These are phyloP conservation scores for Amphirosellinia nigrospora DNA, from an alignment of 495 filamentous ascomycete species.

Conservation along the genomic window DNA sequence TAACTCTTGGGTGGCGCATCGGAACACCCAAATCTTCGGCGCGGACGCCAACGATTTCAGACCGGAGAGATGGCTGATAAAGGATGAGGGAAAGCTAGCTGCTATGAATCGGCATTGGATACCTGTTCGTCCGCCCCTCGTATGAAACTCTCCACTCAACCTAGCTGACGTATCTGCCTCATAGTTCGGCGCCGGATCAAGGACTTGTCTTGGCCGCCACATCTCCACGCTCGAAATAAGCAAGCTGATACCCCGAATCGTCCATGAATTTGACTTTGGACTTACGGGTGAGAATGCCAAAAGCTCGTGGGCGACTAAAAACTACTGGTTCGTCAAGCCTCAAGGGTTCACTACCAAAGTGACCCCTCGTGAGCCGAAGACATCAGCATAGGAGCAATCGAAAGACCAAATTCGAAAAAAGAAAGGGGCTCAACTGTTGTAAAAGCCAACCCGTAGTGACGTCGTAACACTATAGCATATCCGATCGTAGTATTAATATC, in stretches of 20 bases:
- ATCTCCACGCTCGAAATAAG: constrained; percentile 68
- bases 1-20: constrained; percentile 62
- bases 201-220: constrained; percentile 72
- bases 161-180: neutral
- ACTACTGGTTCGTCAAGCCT: constrained; percentile 64
- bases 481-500: neutral
- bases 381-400: neutral
- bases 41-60: constrained; percentile 47
- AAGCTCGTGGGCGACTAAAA: constrained; percentile 24
- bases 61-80: constrained; percentile 56
- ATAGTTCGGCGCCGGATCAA: constrained; percentile 64
- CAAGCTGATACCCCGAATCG: constrained; percentile 68
- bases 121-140: constrained; percentile 28
- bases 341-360: constrained; percentile 27
- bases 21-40: constrained; percentile 55
- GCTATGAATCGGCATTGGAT: constrained; percentile 46
- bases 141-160: neutral
- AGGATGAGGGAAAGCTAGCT: constrained; percentile 45
- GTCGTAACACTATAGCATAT: neutral
- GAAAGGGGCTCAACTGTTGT: neutral
- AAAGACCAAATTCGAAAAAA: neutral
- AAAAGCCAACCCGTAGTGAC: neutral
- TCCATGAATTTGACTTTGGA: constrained; percentile 61
- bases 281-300: neutral
- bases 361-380: neutral